Evolutionary conservation across 1,284 basidiomycete genomes (phyloP).

Genomic region (Ceraceosorus guamensis): DNA sequence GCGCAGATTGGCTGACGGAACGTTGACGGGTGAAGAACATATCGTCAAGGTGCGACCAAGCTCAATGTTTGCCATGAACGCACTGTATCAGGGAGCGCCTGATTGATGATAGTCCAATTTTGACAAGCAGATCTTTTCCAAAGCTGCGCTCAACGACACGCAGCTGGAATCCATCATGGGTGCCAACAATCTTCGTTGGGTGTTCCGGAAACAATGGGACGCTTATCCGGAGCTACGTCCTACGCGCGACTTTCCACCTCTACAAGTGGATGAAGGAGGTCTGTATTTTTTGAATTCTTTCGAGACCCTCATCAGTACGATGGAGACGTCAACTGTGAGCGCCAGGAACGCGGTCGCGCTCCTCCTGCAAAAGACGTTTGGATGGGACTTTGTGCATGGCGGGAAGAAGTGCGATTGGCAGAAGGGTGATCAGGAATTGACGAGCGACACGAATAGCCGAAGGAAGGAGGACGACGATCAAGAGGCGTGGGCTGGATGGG

Average conservation of each 20-base stretch:
- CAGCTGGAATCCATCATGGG: slow-evolving; percentile 55
- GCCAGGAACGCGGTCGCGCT: slow-evolving; percentile 61
- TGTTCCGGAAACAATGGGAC: slow-evolving; percentile 65
- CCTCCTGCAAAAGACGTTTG: slow-evolving; percentile 32
- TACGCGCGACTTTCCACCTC: slow-evolving; percentile 62
- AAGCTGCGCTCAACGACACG: slow-evolving; percentile 59
- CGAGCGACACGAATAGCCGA: background rate
- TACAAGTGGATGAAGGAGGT: slow-evolving; percentile 65
- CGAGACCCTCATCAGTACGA: slow-evolving; percentile 57
- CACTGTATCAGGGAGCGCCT: too few species aligned
- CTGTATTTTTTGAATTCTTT: slow-evolving; percentile 84
- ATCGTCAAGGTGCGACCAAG: slow-evolving; percentile 49
- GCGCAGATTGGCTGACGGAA: too few species aligned
- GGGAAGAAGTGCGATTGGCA: slow-evolving; percentile 21
- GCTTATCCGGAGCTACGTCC: slow-evolving; percentile 61
- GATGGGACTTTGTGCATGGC: slow-evolving; percentile 35
- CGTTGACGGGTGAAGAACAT: slow-evolving; percentile 22
- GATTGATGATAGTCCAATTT: too few species aligned
- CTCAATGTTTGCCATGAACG: too few species aligned
- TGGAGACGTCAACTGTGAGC: slow-evolving; percentile 84
- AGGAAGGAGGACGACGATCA: background rate
- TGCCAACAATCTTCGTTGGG: slow-evolving; percentile 55
- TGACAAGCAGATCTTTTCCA: slow-evolving; percentile 61
- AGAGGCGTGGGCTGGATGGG: background rate
- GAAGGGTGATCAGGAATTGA: background rate